Evolutionary conservation across 805 yeast species (phyloP), one percentile per base, ranked within the genome.

Genomic region (Jamesozyma jinghongensis): DNA sequence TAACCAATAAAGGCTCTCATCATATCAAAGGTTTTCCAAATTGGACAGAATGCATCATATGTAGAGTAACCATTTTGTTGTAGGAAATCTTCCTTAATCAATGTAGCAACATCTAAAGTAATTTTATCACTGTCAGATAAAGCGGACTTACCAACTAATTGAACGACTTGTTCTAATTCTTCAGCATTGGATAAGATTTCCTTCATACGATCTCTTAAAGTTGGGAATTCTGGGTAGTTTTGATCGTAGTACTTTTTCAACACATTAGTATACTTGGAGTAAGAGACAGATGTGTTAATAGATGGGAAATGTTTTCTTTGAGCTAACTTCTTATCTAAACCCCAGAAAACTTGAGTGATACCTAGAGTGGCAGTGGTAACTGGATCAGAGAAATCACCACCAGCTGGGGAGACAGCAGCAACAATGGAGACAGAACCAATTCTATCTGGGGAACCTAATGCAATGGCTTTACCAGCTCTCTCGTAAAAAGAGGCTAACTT

Each of bases 261-360:
- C 36, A 85, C 86, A 57, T 72, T 81, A 42, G 95, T 88, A 70
- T 92, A 92, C 73, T 92, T 92, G 54, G 98, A 92, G 70, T 92
- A 92, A 17, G 98, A 92, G 19, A 85, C 88, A 10, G 94, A 75
- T 12, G 98, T 92, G 70, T 92, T 92, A 63, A 92, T 85, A 28
- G 97, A 90, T 55, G 99, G 99, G 85, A 92, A 92, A 72, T 92
- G 99, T 71, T 92, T 92, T 75, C 99, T 88, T 74, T 92, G 99
- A 19, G 99, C 98, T 60, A 92, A 77, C 68, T 90, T 92, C 71
- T 92, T 92, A 71, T 92, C 99, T 67, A 92, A 77, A 70, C 99
- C 99, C 99, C 99, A 92, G 73, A 92, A 92, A 40, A 92, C 99
- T 73, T 92, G 99, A n/a, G 98, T 92, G 55, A 92, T 92, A 83